These are phyloP conservation scores for Ogataea hybrid DNA, from an alignment of 1,139 yeast genomes.

Conservation along the genomic window DNA sequence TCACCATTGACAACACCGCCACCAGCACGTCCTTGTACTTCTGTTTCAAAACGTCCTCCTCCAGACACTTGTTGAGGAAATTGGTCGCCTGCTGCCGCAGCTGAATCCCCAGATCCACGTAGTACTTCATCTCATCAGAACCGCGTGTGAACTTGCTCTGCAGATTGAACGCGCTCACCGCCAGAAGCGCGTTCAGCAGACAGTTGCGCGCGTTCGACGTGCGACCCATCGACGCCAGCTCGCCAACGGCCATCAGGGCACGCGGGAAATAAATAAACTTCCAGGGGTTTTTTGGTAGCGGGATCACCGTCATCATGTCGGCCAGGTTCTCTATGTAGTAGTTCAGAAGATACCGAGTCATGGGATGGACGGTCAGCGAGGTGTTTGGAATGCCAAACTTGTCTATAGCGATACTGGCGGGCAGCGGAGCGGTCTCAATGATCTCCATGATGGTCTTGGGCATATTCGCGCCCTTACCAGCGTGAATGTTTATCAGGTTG, in stretches of 20 bases:
- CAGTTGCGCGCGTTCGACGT: conserved; percentile 80
- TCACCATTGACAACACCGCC: conserved; percentile 82
- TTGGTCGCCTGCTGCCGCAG: conserved; percentile 72
- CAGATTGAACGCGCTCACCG: conserved; percentile 79
- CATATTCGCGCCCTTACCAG: conserved; percentile 31
- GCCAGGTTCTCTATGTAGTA: conserved; percentile 81
- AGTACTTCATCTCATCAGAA: conserved; percentile 64
- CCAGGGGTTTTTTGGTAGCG: conserved; percentile 84
- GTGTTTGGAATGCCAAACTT: conserved; percentile 54
- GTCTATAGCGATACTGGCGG: conserved; percentile 38
- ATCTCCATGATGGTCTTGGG: conserved; percentile 45
- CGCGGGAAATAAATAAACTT: conserved; percentile 79
- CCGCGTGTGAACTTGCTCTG: conserved; percentile 67
- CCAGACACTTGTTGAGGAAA: conserved; percentile 62
- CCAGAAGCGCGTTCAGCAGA: conserved; percentile 71
- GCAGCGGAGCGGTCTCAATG: conserved; percentile 44
- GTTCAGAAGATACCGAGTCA: conserved; percentile 65
- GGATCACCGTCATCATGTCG: conserved; percentile 84
- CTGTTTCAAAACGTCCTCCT: conserved; percentile 47
- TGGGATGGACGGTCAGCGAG: conserved; percentile 62
- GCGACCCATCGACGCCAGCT: conserved; percentile 67
- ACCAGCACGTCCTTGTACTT: conserved; percentile 83
- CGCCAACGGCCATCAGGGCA: conserved; percentile 80
- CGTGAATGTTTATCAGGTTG: conserved; percentile 29
- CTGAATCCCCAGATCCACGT: conserved; percentile 68